phyloP scores from a whole-genome alignment of 2,329 filamentous ascomycete species.

The Lecanosticta acicola region DNA sequence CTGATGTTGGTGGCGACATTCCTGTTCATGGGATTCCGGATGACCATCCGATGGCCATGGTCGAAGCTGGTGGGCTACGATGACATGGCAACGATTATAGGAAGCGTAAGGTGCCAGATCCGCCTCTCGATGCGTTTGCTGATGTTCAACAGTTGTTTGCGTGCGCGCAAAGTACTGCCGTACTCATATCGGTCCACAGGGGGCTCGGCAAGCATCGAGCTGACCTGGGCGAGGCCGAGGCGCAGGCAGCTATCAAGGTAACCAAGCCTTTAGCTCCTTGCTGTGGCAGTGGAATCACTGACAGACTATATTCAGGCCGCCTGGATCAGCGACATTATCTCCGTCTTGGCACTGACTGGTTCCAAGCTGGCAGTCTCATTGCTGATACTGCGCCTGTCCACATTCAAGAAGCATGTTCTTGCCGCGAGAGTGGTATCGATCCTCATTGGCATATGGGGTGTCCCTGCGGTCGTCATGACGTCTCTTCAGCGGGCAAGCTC shows the following conservation, averaged over 20 bases:
- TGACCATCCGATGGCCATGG: constrained; percentile 17
- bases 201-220: constrained; percentile 10
- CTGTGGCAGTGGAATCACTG: not conserved
- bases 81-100: constrained; percentile 10
- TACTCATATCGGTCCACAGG: constrained; percentile 10
- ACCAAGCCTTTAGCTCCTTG: not conserved
- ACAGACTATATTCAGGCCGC: constrained; percentile 1
- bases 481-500: not conserved
- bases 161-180: constrained; percentile 6
- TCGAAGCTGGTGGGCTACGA: constrained; percentile 11
- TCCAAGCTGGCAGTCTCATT: constrained; percentile 16
- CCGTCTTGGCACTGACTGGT: constrained; percentile 8
- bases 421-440: not conserved
- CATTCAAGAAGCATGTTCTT: not conserved
- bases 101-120: constrained; percentile 4
- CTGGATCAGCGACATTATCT: constrained; percentile 11
- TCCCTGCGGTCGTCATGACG: not conserved
- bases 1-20: constrained; percentile 15
- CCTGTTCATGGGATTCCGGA: constrained; percentile 10
- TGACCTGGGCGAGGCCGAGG: not conserved
- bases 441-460: not conserved
- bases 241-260: not conserved
- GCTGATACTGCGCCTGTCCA: constrained; percentile 10
- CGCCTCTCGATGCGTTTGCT: not conserved
- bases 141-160: constrained; percentile 7